Evolutionary conservation across 2,329 filamentous ascomycete genomes (phyloP), one percentile per base, ranked within the genome.

Genomic region (Colletotrichum melonis): DNA sequence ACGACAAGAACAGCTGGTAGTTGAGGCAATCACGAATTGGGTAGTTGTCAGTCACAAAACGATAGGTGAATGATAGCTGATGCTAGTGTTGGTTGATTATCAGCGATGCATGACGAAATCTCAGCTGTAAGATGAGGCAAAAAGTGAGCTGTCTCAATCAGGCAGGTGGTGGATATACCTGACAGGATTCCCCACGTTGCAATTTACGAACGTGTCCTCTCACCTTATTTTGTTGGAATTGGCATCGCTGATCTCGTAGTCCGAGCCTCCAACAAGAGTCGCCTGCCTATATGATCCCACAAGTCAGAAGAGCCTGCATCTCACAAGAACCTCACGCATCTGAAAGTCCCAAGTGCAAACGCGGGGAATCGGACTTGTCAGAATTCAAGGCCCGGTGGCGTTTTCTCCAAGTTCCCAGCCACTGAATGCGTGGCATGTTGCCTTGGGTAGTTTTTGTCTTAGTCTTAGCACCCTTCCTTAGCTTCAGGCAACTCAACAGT

Each of bases 191-290:
- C 66, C 70, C 66, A 63, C 30, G 60, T 22, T 46, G 55, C 55
- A 60, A 69, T 73, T 26, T 6, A 49, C 24, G 72, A 74, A 74
- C 72, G 72, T 74, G 72, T 74, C 72, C 68, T 72, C 30, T 63
- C 32, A 35, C 32, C 4, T 35, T 35, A 12, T 35, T 35, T 35
- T 35, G 11, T 35, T 35, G 32, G 32, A 12, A 30, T 26, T 49
- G 22, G 16, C 35, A 14, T 42, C 19, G 26, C 28, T 28, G 16
- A 8, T 28, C 8, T 28, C 11, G 16, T 26, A 57, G 55, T 49
- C 38, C 38, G 38, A 42, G 54, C 22, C 24, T 55, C n/a, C 46
- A 26, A 35, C 46, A 35, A 49, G 42, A 42, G 38, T 32, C 30
- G 30, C 30, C 30, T 1, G 26, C 26, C 8, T 30, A 8, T 30